Base-by-base conservation (phyloP, 2,329 filamentous ascomycete species). In the Alternaria gansuensis region DNA sequence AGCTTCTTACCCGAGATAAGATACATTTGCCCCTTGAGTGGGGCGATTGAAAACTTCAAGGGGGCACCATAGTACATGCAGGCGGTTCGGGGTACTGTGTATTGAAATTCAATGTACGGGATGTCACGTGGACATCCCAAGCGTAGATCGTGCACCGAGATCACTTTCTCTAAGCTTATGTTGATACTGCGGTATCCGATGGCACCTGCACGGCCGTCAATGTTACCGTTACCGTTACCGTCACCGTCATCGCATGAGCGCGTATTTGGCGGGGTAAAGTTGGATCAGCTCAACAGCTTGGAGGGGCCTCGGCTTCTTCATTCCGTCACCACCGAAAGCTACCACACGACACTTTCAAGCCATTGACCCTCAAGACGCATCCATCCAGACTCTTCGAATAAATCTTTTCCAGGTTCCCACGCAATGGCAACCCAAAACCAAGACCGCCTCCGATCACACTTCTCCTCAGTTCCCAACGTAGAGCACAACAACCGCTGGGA, bases 391-490 rank as follows among this genome's bases (percentile, higher is more conserved):
- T 26, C 46, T 17, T 37, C 44, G 13, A 28, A 28, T 5, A 34
- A 13, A 29, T 6, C 28, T 56, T 31, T 21, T 0, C 23, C 6
- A 23, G 49, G 13, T 11, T 26, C 29, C 28, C 17, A 37, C 37
- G 51, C 60, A 54, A 66, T 67, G 55, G 67, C 71, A 13, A 66
- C 67, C 9, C 66, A 67, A 21, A 76, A 75, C 58, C 75, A 75
- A 64, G 74, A 76, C 59, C 72, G 73, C 31, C 70, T 82, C 11
- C 73, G 70, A 41, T 63, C 73, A 13, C 77, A 81, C 65, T 82
- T 86, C 70, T 65, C 75, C 37, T 71, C 79, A 39, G 78, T 79
- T 56, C 66, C 75, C 23, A 74, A 77, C 6, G 69, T 76, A 14
- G 67, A 75, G 13, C 82, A 85, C 53, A 71, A 28, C 33, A 23